A percentile compares a stretch with the other conserved stretches of the same genome.
Conservation (phyloP, 768 basidiomycete genomes). For the Podaxis sp. region DNA sequence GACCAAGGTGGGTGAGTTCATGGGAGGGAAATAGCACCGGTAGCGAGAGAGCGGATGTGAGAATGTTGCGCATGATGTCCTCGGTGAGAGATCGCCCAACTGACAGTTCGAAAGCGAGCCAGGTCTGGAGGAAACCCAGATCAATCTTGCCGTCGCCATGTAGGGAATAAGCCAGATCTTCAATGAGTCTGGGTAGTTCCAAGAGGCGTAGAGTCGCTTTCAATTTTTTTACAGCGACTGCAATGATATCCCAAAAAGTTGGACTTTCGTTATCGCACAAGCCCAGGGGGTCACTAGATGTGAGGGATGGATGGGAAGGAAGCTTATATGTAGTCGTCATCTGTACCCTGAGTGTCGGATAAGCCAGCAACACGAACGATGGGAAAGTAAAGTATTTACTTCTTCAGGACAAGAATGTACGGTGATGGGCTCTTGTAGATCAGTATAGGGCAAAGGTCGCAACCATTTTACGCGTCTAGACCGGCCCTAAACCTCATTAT, state of each 20-base stretch:
- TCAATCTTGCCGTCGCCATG: conserved; percentile 28
- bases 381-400: not conserved
- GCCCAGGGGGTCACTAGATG: conserved; percentile 30
- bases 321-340: conserved; percentile 20
- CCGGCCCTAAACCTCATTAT: conserved; percentile 37
- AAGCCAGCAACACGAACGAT: not conserved
- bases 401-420: not conserved
- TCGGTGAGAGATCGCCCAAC: conserved; percentile 4
- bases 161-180: conserved; percentile 33
- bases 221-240: conserved; percentile 21
- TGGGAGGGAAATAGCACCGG: conserved; percentile 28
- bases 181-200: conserved; percentile 27
- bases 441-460: not conserved
- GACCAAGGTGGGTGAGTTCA: conserved; percentile 22
- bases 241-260: conserved; percentile 29
- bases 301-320: conserved; percentile 25
- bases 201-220: conserved; percentile 17
- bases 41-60: conserved; percentile 26
- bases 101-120: conserved; percentile 16
- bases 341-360: not conserved
- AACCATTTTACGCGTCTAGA: conserved; percentile 25
- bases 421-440: not conserved
- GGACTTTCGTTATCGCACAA: conserved; percentile 25
- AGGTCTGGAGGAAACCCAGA: conserved; percentile 20
- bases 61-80: conserved; percentile 22